Evolutionary conservation across 768 basidiomycete species (phyloP).

Genomic region (Daedaleopsis nitida): DNA sequence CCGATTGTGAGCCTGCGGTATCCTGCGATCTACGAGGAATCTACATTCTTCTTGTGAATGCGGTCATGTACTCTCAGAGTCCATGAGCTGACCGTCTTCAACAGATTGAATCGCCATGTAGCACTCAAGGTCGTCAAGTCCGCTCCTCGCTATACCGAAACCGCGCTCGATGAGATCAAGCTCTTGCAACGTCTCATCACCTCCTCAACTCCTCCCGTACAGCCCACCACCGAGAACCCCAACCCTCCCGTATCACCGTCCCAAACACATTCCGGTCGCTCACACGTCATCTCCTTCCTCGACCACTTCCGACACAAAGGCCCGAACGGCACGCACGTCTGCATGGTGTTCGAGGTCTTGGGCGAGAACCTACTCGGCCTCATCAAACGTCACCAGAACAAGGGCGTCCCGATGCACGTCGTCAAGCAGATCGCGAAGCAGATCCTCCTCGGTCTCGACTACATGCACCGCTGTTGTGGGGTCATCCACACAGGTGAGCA

Average conservation of each 20-base stretch:
- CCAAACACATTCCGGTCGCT: conserved; percentile 81
- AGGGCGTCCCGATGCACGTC: conserved; percentile 91
- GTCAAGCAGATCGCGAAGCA: conserved; percentile 98
- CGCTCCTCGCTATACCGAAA: conserved; percentile 95
- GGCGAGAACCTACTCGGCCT: conserved; percentile 95
- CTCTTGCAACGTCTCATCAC: conserved; percentile 94
- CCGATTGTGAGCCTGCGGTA: no score
- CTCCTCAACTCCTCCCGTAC: conserved; percentile 61
- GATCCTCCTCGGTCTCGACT: conserved; percentile 91
- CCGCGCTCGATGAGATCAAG: conserved; percentile 98
- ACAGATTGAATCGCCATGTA: conserved; percentile 92
- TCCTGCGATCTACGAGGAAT: neutral
- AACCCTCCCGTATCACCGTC: conserved; percentile 56
- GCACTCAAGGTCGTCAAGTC: conserved; percentile 99
- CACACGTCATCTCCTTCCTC: conserved; percentile 95
- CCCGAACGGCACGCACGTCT: conserved; percentile 95
- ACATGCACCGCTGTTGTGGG: conserved; percentile 96
- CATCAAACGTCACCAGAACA: conserved; percentile 98
- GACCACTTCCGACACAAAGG: conserved; percentile 98
- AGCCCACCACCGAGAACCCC: conserved; percentile 50
- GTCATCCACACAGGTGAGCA: conserved; percentile 89
- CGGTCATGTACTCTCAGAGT: no score
- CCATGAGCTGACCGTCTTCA: neutral
- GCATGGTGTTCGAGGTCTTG: conserved; percentile 99
- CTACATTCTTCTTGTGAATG: neutral